Percentiles rank a stretch among this genome's conserved stretches.
Evolutionary conservation across 2,329 filamentous ascomycete species (phyloP).

Genomic region (Moelleriella libera): DNA sequence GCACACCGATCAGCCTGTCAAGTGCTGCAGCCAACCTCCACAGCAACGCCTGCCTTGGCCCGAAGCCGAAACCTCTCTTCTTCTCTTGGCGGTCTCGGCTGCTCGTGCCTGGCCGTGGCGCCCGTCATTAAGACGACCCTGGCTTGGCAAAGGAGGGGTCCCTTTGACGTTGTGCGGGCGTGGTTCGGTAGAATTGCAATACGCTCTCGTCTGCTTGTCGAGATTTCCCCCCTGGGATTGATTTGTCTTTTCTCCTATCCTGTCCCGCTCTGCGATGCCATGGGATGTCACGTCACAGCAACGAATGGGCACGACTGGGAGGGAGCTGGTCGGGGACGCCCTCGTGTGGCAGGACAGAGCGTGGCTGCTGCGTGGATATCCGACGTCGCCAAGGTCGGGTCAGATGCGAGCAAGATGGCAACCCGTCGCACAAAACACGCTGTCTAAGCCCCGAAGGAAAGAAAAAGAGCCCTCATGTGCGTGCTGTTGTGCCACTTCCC

Average conservation of each 20-base stretch:
- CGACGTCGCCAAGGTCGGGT: neutral
- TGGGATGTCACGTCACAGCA: no score
- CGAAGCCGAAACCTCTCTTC: constrained; percentile 1
- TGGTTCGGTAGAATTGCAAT: neutral
- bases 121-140: neutral
- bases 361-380: neutral
- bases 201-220: neutral
- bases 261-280: no score
- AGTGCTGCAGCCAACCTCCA: neutral
- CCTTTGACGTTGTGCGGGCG: neutral
- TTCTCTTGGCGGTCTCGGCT: neutral
- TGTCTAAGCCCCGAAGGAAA: neutral
- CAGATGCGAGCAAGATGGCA: neutral
- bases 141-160: neutral
- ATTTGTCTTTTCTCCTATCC: no score
- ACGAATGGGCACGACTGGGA: neutral
- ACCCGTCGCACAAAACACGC: neutral
- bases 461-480: neutral
- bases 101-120: neutral
- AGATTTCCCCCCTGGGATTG: no score
- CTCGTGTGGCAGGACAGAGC: neutral
- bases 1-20: neutral
- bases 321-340: neutral
- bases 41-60: neutral
- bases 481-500: neutral